Evolutionary conservation across 1,284 basidiomycete genomes (phyloP).

Genomic region (Puccinia horiana): DNA sequence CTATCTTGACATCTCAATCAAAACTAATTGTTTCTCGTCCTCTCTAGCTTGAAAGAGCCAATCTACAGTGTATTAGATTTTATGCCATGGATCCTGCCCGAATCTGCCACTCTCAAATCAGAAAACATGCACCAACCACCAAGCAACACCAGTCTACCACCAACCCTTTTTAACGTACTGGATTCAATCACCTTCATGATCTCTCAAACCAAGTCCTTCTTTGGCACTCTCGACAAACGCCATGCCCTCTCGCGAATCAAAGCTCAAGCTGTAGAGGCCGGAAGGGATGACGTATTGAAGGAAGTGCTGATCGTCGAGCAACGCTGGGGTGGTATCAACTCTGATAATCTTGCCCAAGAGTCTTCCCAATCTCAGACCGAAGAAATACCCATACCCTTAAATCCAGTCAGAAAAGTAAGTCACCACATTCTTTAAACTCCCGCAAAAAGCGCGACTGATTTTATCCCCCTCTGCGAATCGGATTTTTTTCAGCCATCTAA

Average conservation of each 20-base stretch:
- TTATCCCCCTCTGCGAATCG: neutral
- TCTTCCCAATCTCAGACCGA: neutral
- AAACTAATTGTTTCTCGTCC: neutral
- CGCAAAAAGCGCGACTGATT: no score
- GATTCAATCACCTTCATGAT: constrained; percentile 47
- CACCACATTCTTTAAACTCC: neutral
- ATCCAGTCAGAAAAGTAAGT: constrained; percentile 42
- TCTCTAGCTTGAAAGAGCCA: constrained; percentile 37
- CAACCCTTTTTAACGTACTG: constrained; percentile 30
- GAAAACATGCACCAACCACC: neutral
- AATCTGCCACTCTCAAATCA: neutral
- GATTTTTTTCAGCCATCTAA: constrained; percentile 30
- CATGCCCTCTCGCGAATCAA: constrained; percentile 28
- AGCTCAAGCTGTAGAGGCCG: neutral
- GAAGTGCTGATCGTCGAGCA: constrained; percentile 28
- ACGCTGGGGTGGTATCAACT: neutral
- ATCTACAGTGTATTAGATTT: constrained; percentile 32
- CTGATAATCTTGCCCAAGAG: neutral
- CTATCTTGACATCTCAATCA: neutral
- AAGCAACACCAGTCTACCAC: constrained; percentile 1
- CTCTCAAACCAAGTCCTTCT: constrained; percentile 42
- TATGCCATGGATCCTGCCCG: constrained; percentile 43
- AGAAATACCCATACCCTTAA: neutral
- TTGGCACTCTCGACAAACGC: constrained; percentile 33
- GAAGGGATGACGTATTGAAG: constrained; percentile 28